Evolutionary conservation across 83 land plant genomes (phyloP).

Genomic region (Diphasiastrum complanatum): DNA sequence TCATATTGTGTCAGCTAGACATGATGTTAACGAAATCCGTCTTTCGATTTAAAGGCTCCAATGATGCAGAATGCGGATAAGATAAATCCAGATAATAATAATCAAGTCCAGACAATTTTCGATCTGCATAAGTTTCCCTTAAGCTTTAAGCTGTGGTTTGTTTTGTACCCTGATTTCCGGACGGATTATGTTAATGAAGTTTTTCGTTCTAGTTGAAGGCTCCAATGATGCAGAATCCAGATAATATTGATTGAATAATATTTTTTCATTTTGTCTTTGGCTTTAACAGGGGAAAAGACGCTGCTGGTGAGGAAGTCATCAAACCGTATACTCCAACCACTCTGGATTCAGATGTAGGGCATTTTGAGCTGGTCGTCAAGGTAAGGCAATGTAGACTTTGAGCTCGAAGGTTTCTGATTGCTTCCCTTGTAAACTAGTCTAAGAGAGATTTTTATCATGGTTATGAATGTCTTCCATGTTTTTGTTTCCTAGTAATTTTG

Average conservation of each 20-base stretch:
- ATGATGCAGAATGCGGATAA: too few species aligned
- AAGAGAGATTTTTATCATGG: neutral
- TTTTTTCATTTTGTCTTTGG: neutral
- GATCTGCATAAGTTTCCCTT: too few species aligned
- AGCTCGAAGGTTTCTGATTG: neutral
- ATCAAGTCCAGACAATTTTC: too few species aligned
- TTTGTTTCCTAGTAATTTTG: neutral
- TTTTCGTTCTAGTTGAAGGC: too few species aligned
- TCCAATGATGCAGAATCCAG: too few species aligned
- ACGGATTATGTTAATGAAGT: neutral
- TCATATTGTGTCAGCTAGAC: too few species aligned
- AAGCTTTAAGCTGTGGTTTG: neutral
- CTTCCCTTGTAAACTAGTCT: neutral
- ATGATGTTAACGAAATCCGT: too few species aligned
- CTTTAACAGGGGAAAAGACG: constrained; percentile 70
- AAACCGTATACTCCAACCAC: constrained; percentile 97
- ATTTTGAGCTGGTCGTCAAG: constrained; percentile 92
- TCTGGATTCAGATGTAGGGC: constrained; percentile 81
- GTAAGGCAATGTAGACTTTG: constrained; percentile 25
- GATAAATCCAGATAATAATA: too few species aligned
- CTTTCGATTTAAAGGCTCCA: too few species aligned
- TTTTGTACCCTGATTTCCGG: neutral
- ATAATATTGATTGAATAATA: too few species aligned
- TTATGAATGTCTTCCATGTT: neutral
- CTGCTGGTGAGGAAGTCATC: constrained; percentile 65